These are phyloP conservation scores for Fusarium sp. DNA, from an alignment of 2,329 filamentous ascomycete species.

Conservation along the genomic window DNA sequence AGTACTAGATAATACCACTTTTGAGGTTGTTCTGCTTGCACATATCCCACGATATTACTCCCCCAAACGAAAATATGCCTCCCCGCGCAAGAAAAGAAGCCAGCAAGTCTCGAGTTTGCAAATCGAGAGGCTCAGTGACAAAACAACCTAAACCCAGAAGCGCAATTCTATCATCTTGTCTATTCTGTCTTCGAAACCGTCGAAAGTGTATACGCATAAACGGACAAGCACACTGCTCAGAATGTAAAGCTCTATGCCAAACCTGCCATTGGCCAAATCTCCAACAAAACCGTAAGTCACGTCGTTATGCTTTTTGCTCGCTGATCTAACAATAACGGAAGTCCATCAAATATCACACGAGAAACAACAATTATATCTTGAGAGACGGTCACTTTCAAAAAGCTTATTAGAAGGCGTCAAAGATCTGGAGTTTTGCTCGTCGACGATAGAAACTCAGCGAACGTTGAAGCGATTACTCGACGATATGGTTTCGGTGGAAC, in stretches of 20 bases:
- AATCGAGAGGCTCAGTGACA: not conserved
- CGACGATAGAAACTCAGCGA: not conserved
- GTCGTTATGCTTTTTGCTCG: rapidly evolving
- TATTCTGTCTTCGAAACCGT: not conserved
- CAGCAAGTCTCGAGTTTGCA: not conserved
- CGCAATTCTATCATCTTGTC: not conserved
- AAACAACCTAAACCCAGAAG: not conserved
- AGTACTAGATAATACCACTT: not conserved
- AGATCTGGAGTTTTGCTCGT: not conserved
- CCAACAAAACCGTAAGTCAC: not conserved
- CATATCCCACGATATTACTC: not conserved
- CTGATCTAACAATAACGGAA: not conserved
- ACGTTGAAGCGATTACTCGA: not conserved
- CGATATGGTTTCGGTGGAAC: not conserved
- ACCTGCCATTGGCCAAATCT: not conserved
- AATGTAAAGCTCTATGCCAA: not conserved
- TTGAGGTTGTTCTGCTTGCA: not conserved
- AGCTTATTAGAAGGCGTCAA: not conserved
- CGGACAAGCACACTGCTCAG: not conserved
- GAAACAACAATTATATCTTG: not conserved
- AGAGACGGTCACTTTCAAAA: not conserved
- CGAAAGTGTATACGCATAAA: not conserved
- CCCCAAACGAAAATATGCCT: not conserved
- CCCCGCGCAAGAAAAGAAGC: not conserved
- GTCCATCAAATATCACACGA: not conserved